Conservation (phyloP, 306 rosid genomes). For the Quercus cerris region DNA sequence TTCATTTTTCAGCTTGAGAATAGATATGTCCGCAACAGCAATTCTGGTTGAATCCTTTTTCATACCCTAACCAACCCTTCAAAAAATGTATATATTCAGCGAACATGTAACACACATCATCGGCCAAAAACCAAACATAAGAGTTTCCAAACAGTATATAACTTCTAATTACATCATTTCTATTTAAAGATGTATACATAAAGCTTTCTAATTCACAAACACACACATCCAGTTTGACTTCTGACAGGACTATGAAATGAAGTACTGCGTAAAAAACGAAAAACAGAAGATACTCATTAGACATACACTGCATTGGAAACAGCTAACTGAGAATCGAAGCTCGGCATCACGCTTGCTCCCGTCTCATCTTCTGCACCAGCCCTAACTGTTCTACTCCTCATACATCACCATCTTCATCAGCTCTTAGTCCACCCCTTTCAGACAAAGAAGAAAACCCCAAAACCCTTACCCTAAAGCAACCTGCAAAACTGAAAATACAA, state of each 20-base stretch:
- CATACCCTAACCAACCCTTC: not conserved
- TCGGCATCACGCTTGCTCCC: slow-evolving; percentile 45
- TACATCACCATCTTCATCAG: slow-evolving; percentile 21
- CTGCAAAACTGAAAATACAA: slow-evolving; percentile 1
- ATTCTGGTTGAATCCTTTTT: not conserved
- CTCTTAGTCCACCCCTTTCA: slow-evolving; percentile 13
- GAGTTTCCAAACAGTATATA: not conserved
- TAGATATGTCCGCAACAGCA: not conserved
- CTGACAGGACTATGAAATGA: too few relatives aligned
- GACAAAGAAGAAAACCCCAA: slow-evolving; percentile 14
- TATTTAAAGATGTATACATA: not conserved
- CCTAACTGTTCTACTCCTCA: slow-evolving; percentile 29
- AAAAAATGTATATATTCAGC: not conserved
- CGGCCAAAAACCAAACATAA: not conserved
- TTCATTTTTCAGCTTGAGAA: not conserved
- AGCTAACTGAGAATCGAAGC: slow-evolving; percentile 41
- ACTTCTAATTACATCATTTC: not conserved
- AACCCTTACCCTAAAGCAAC: slow-evolving; percentile 12
- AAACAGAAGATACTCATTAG: not conserved
- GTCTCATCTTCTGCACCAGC: slow-evolving; percentile 48
- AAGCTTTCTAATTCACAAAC: not conserved
- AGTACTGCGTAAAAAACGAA: too few relatives aligned
- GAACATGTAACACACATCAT: not conserved
- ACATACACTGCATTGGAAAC: slow-evolving; percentile 25
- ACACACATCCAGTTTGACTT: not conserved